Conservation (phyloP, 257 asterid genomes). For the Capsicum chinense region DNA sequence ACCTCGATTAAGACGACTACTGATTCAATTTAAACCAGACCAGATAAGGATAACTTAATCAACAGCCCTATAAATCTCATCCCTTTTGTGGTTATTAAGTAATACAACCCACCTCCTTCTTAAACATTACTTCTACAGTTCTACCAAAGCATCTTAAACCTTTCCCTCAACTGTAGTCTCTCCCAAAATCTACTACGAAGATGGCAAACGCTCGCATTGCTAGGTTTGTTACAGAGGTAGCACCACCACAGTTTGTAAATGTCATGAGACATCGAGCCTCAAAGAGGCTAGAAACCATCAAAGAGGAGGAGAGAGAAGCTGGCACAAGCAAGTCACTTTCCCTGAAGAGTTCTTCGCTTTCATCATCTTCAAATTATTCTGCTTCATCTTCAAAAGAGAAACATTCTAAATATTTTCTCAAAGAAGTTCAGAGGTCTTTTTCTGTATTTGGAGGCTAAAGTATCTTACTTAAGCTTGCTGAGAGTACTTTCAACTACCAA, state of each 20-base stretch:
- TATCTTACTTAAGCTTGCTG: neutral
- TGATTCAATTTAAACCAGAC: constrained; percentile 34
- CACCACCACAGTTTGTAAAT: constrained; percentile 63
- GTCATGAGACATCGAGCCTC: constrained; percentile 58
- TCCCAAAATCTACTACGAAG: neutral
- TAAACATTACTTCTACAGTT: neutral
- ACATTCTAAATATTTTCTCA: constrained; percentile 21
- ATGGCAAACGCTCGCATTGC: constrained; percentile 69
- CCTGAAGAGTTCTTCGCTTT: neutral
- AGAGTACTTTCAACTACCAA: neutral
- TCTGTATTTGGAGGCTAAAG: constrained; percentile 25
- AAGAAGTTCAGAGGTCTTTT: constrained; percentile 28
- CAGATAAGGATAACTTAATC: constrained; percentile 18
- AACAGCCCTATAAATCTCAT: constrained; percentile 40
- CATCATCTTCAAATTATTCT: neutral
- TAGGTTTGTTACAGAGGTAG: constrained; percentile 61
- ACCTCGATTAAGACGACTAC: constrained; percentile 35
- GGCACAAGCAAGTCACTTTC: constrained; percentile 27
- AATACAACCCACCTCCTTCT: constrained; percentile 3
- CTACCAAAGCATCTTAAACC: neutral
- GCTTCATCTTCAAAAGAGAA: constrained; percentile 25
- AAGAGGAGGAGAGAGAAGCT: constrained; percentile 67
- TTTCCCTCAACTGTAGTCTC: neutral
- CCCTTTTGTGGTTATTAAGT: neutral
- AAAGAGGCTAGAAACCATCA: constrained; percentile 66